Percentiles rank a stretch among this genome's conserved stretches.
phyloP scores from a whole-genome alignment of 2,329 filamentous ascomycete species.

The Cytospora chrysosperma region DNA sequence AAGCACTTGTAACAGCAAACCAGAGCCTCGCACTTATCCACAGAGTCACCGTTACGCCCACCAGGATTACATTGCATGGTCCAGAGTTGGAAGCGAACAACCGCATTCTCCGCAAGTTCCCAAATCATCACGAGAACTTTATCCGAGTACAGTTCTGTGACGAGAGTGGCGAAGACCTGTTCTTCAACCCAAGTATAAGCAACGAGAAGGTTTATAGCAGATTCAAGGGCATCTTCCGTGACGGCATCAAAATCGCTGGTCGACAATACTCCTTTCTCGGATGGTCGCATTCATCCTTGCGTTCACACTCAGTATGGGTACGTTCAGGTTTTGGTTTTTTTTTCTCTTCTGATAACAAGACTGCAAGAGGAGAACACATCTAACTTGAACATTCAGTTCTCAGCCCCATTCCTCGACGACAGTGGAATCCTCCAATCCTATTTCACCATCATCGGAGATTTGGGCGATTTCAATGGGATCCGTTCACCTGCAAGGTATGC shows the following conservation, averaged over 20 bases:
- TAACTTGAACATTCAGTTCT: slow-evolving; percentile 40
- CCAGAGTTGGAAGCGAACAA: slow-evolving; percentile 69
- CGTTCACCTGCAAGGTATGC: slow-evolving; percentile 55
- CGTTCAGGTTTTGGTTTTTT: background rate
- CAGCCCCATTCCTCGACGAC: slow-evolving; percentile 45
- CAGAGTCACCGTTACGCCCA: slow-evolving; percentile 59
- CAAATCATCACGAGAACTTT: slow-evolving; percentile 60
- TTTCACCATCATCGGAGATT: slow-evolving; percentile 43
- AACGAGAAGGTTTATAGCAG: slow-evolving; percentile 53
- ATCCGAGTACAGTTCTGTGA: slow-evolving; percentile 72
- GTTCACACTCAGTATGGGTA: slow-evolving; percentile 65
- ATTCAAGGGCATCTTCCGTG: slow-evolving; percentile 59
- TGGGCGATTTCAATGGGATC: slow-evolving; percentile 54
- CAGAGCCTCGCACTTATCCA: slow-evolving; percentile 51
- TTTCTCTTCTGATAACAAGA: too few relatives aligned
- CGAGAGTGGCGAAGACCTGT: slow-evolving; percentile 66
- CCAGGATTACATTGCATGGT: slow-evolving; percentile 55
- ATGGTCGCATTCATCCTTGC: slow-evolving; percentile 76
- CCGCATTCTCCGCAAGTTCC: slow-evolving; percentile 66
- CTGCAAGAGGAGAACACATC: background rate
- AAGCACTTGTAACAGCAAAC: slow-evolving; percentile 30
- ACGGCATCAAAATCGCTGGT: slow-evolving; percentile 63
- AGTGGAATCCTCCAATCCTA: slow-evolving; percentile 36
- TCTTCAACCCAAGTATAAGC: slow-evolving; percentile 53
- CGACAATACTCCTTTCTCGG: slow-evolving; percentile 66